Conservation (phyloP, 805 yeast genomes). For the Grigorovia transvaalensis region DNA sequence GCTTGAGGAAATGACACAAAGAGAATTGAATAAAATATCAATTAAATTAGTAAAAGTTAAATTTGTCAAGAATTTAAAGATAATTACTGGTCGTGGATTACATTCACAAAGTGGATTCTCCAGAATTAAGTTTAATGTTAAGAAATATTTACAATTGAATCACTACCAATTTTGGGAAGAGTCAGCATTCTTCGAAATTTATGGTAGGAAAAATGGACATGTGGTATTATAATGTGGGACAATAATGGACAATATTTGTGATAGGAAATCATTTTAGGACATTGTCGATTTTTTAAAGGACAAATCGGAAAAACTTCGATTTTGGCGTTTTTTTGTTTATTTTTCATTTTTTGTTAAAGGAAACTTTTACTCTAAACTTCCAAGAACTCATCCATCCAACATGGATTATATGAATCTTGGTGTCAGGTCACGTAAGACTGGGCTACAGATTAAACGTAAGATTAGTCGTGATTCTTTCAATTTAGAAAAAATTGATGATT, state of each 20-base stretch:
- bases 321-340: neutral
- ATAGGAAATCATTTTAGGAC: no score
- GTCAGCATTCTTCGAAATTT: slow-evolving; percentile 33
- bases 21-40: slow-evolving; percentile 34
- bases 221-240: neutral
- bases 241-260: neutral
- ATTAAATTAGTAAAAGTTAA: slow-evolving; percentile 29
- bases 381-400: no score
- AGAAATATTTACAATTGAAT: slow-evolving; percentile 29
- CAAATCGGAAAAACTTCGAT: neutral
- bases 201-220: slow-evolving; percentile 29
- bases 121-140: slow-evolving; percentile 36
- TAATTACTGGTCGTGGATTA: slow-evolving; percentile 62
- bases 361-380: no score
- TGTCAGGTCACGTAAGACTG: slow-evolving; percentile 54
- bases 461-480: slow-evolving; percentile 12
- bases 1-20: slow-evolving; percentile 38
- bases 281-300: neutral
- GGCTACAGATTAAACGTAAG: slow-evolving; percentile 22
- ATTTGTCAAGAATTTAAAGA: slow-evolving; percentile 34
- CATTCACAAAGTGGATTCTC: slow-evolving; percentile 54
- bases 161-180: slow-evolving; percentile 40
- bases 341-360: neutral
- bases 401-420: slow-evolving; percentile 44
- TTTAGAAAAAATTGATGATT: slow-evolving; percentile 42